Base-by-base conservation (phyloP, 306 rosid genomes). In the Dryas drummondii region DNA sequence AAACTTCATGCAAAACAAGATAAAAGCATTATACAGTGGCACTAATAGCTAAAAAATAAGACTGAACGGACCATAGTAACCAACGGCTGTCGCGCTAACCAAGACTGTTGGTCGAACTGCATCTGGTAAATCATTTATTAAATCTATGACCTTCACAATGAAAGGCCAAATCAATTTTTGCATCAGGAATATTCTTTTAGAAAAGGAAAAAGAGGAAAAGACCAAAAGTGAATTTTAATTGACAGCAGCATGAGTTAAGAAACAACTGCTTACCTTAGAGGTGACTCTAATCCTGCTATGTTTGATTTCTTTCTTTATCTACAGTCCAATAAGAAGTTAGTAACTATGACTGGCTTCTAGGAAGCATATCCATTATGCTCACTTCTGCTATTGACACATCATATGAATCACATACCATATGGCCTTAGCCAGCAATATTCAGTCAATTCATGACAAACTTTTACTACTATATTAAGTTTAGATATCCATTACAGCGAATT, bases 41-140 rank as follows among this genome's bases (percentile, higher is more conserved):
- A 52, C 14, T 49, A 63, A 42, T 13, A 59, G 52, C 16, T 32
- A 55, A 66, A n/a, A 4, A 9, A 9, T 51, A 59, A 41, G 52
- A 70, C 50, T 15, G 54, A 79, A 82, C 94, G 51, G 72, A 91
- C 98, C 98, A 52, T 94, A 94, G 84, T 94, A 94, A 78, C 98
- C 98, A 46, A 94, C 93, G 44, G 98, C 98, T 1, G 98, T 94
- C 53, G 97, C 97, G 53, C 97, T 94, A 70, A 94, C 93, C 72
- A 94, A 85, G 76, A 94, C 97, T 67, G 79, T 81, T 7, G 97
- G 97, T 53, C 85, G 96, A 81, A 76, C 84, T 41, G 83, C 89
- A 81, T 78, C 87, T 11, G 97, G 98, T 27, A 94, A 85, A 73
- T 87, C 81, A 49, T 91, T 91, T 78, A 96, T 90, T 71, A 88